A percentile compares a stretch with the other conserved stretches of the same genome.
These are phyloP conservation scores for Plasmodium knowlesi DNA, from an alignment of 169 alveolate genomes.

Conservation along the genomic window DNA sequence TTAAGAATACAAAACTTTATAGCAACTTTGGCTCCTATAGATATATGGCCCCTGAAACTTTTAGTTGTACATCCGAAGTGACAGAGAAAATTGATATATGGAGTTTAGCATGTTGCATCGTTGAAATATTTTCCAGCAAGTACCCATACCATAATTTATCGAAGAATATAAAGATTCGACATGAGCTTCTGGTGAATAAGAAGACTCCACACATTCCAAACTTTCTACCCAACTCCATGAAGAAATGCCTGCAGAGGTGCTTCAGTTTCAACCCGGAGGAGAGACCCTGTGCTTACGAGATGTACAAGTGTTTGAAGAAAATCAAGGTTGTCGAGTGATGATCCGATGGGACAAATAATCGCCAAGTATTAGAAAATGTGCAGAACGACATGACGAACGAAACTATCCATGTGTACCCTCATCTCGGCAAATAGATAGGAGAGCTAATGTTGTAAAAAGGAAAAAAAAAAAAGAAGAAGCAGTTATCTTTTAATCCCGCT, in stretches of 20 bases:
- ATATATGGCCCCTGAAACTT: slow-evolving; percentile 76
- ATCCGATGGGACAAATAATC: too few relatives aligned
- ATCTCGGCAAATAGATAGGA: too few relatives aligned
- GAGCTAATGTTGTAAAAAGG: too few relatives aligned
- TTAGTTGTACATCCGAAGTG: slow-evolving; percentile 59
- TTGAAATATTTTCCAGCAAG: slow-evolving; percentile 69
- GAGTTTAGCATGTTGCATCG: slow-evolving; percentile 71
- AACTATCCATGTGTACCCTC: too few relatives aligned
- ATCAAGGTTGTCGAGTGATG: slow-evolving; percentile 56
- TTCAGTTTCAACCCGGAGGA: slow-evolving; percentile 57
- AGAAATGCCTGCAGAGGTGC: slow-evolving; percentile 24
- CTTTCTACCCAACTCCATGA: slow-evolving; percentile 57
- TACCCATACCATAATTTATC: slow-evolving; percentile 61
- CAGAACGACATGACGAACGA: too few relatives aligned
- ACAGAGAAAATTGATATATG: slow-evolving; percentile 68
- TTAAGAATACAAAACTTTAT: slow-evolving; percentile 58
- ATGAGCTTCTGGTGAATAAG: slow-evolving; percentile 43
- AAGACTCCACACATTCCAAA: slow-evolving; percentile 48
- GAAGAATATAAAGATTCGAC: slow-evolving; percentile 52
- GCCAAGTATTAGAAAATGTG: too few relatives aligned
- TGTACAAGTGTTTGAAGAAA: slow-evolving; percentile 49
- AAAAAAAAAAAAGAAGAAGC: too few relatives aligned
- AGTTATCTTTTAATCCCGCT: too few relatives aligned
- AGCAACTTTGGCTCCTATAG: slow-evolving; percentile 75
- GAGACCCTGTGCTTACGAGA: slow-evolving; percentile 66